phyloP scores from a whole-genome alignment of 176 grass and related monocot genomes.

The Olyra latifolia region DNA sequence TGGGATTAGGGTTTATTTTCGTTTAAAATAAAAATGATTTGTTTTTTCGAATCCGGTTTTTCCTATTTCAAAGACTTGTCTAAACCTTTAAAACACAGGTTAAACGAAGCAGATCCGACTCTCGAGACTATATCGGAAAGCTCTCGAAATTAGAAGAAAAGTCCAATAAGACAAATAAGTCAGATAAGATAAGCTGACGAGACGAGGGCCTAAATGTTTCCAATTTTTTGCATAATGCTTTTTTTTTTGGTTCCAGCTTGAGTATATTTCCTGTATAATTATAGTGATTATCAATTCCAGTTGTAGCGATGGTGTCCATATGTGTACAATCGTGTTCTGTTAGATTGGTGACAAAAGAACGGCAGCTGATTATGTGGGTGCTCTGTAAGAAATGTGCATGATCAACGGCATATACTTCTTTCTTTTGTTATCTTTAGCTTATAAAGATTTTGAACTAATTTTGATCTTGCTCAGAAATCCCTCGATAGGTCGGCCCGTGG shows the following conservation, averaged over 20 bases:
- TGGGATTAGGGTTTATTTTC: no score
- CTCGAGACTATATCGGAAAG: no score
- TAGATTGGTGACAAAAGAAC: background rate
- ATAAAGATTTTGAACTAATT: background rate
- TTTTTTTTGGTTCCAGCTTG: background rate
- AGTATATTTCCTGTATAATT: background rate
- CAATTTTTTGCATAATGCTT: background rate
- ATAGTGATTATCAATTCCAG: background rate
- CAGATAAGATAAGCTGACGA: no score
- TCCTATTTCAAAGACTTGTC: no score
- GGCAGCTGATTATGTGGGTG: background rate
- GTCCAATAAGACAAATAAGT: no score
- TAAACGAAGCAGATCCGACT: no score
- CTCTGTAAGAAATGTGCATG: background rate
- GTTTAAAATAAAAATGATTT: no score
- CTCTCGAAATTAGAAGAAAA: no score
- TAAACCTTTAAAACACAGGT: no score
- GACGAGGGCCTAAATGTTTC: background rate
- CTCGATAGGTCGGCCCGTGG: background rate
- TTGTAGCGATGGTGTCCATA: background rate
- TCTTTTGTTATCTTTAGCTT: background rate
- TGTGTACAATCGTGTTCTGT: background rate
- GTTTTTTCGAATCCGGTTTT: no score
- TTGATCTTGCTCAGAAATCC: background rate
- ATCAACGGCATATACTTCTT: background rate